Evolutionary conservation across 768 basidiomycete species (phyloP).

Genomic region (Naganishia antarctica): DNA sequence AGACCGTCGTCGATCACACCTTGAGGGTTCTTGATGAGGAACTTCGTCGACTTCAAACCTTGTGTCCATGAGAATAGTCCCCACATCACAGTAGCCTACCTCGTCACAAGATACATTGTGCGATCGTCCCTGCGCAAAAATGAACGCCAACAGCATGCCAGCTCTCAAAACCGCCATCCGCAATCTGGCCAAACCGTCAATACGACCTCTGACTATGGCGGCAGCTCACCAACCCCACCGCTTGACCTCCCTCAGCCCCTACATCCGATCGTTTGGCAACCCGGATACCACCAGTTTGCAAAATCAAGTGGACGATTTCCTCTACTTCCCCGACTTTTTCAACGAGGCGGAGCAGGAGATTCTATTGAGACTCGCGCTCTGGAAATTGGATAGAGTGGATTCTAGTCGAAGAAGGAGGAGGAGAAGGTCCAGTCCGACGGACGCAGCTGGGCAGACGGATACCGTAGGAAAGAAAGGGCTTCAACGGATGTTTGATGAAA

Average conservation of each 20-base stretch:
- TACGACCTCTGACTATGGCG: not conserved
- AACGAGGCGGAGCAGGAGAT: constrained; percentile 29
- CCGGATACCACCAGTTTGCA: not conserved
- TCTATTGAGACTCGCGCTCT: constrained; percentile 37
- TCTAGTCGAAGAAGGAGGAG: constrained; percentile 29
- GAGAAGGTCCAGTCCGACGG: constrained; percentile 18
- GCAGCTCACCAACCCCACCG: not conserved
- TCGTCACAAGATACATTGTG: too few species aligned
- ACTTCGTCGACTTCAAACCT: too few species aligned
- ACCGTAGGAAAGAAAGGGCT: constrained; percentile 16
- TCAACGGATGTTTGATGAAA: constrained; percentile 37
- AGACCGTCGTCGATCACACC: too few species aligned
- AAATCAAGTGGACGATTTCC: constrained; percentile 32
- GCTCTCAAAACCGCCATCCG: too few species aligned
- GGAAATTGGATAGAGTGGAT: constrained; percentile 47
- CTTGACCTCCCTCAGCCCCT: not conserved
- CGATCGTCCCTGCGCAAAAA: too few species aligned
- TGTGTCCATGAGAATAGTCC: too few species aligned
- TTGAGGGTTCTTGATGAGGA: too few species aligned
- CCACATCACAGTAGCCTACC: too few species aligned
- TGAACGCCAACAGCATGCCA: too few species aligned
- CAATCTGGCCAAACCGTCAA: not conserved
- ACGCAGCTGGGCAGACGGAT: constrained; percentile 6
- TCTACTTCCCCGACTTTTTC: constrained; percentile 41
- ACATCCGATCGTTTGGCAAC: constrained; percentile 6